phyloP scores from a whole-genome alignment of 768 basidiomycete genomes.

The Mycena capillaripes region DNA sequence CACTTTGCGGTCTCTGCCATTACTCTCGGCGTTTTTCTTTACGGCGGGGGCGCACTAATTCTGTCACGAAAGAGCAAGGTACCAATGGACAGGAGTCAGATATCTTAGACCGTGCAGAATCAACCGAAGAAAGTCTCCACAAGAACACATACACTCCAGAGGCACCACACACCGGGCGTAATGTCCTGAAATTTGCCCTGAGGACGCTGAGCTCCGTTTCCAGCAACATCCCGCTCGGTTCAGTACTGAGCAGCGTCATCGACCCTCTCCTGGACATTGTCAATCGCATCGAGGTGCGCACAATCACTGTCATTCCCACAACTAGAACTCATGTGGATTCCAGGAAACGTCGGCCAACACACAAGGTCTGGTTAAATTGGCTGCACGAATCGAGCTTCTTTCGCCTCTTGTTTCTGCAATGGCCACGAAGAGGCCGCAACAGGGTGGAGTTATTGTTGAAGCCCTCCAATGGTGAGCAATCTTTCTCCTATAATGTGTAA shows the following conservation, averaged over 20 bases:
- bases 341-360: slow-evolving; percentile 18
- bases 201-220: slow-evolving; percentile 8
- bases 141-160: neutral
- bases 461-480: no score
- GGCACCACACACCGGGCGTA: neutral
- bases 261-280: slow-evolving; percentile 10
- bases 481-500: no score
- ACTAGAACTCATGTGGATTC: neutral
- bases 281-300: slow-evolving; percentile 10
- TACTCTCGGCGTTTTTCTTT: neutral
- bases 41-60: neutral
- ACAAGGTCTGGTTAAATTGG: no score
- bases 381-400: no score
- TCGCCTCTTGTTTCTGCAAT: no score
- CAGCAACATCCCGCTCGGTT: slow-evolving; percentile 11
- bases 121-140: neutral
- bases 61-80: neutral
- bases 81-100: no score
- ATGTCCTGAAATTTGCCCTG: neutral
- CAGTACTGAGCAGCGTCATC: slow-evolving; percentile 2
- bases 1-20: neutral
- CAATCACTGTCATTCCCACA: neutral
- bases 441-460: no score
- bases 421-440: no score
- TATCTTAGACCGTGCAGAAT: no score